Percentiles rank a stretch among this genome's conserved stretches.
These are phyloP conservation scores for Pleomassaria siparia DNA, from an alignment of 2,329 filamentous ascomycete species.

Conservation along the genomic window DNA sequence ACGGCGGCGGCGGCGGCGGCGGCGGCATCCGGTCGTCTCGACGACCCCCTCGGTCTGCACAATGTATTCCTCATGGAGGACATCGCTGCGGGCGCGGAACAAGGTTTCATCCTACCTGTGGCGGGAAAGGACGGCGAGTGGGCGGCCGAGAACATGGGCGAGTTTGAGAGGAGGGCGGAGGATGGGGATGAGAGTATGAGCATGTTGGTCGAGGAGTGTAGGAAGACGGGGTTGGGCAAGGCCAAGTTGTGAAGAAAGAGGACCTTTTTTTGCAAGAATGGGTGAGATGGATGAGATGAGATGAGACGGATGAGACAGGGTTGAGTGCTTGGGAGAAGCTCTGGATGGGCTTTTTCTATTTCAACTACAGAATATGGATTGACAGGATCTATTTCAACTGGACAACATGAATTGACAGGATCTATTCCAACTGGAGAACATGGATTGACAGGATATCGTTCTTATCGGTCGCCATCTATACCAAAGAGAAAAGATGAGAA, in stretches of 20 bases:
- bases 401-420: no score
- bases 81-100: conserved; percentile 27
- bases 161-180: conserved; percentile 23
- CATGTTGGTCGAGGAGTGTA: conserved; percentile 17
- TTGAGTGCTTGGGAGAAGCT: no score
- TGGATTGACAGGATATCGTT: conserved; percentile 1
- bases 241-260: not conserved
- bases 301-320: not conserved
- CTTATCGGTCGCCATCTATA: not conserved
- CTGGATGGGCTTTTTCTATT: no score
- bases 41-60: conserved; percentile 20
- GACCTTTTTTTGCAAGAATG: not conserved
- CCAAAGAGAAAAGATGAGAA: not conserved
- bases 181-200: conserved; percentile 25
- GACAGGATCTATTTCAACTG: no score
- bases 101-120: conserved; percentile 25
- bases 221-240: conserved; percentile 4
- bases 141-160: conserved; percentile 19
- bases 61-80: conserved; percentile 30
- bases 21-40: conserved; percentile 11
- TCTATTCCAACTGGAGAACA: no score
- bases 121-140: conserved; percentile 29
- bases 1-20: not conserved
- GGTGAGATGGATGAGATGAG: not conserved
- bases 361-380: no score